Base-by-base conservation (phyloP, 306 rosid species). In the Fagus sylvatica region DNA sequence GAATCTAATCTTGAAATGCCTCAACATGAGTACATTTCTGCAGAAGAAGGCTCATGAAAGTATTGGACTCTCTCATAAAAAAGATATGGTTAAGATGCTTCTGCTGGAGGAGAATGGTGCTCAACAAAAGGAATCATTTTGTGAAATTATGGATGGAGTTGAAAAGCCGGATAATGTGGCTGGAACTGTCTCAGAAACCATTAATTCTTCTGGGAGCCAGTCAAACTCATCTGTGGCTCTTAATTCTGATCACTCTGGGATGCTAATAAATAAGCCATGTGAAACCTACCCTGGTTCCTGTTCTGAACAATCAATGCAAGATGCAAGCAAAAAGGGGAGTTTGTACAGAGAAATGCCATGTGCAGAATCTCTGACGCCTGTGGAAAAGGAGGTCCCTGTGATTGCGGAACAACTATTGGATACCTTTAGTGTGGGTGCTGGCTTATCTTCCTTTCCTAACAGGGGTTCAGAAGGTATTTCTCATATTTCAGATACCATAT, bases 321-420 rank as follows among this genome's bases (percentile, higher is more conserved):
- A 74, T 72, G 73, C 68, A 82, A 84, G 80, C 74, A 83, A 65
- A 79, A 81, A 49, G 64, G 80, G 7, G n/a, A 69, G 53, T 75
- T 77, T 74, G 6, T 54, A 30, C 75, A 43, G 74, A 71, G 76
- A 84, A 78, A 48, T 51, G 69, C 76, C 77, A 19, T 43, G 67
- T 5, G n/a, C 60, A 22, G 81, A 41, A 56, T 30, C 61, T 64
- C 16, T 56, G 74, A 28, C 65, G 15, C 53, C 76, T 16, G 69
- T 49, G 61, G 81, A 68, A 75, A 75, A 77, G 54, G 89, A 80
- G 55, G 73, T 74, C 73, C 79, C 80, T 68, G 19, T 66, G 79
- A 81, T 66, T 75, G 71, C 82, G 46, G 85, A 88, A 80, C 77
- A 84, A 62, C 62, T 71, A 66, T 62, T 80, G 76, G 88, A 79